Base-by-base conservation (phyloP, 306 rosid genomes). In the Pyrus betulifolia region DNA sequence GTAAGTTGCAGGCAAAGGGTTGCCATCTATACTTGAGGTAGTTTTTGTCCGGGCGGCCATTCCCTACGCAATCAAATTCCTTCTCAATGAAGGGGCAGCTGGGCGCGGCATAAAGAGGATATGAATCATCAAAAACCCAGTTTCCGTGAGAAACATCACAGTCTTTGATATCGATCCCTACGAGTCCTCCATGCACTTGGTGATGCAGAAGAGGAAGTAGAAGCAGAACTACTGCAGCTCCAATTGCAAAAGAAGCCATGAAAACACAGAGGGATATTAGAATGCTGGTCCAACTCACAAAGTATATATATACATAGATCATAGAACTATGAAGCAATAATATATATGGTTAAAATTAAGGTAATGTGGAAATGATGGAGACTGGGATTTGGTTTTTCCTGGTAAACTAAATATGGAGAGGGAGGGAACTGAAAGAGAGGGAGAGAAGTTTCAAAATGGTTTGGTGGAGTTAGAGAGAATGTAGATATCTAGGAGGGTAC, bases 21-120 rank as follows among this genome's bases (percentile, higher is more conserved):
- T 91, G 93, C 98, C 98, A 93, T 77, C 91, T 77, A 67, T 85
- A 88, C 28, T 87, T 83, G 78, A 86, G 96, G 74, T 91, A 93
- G 61, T 78, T 49, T 52, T 80, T 71, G 58, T 93, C 95, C 14
- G 91, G 89, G 42, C 97, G 93, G 42, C 93, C 95, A 83, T 91
- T 89, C 1, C 8, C 68, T 1, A 65, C 25, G 75, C 98, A 93
- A 75, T 88, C 87, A 42, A 93, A 93, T 70, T 85, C 70, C 54
- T 76, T 80, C 82, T 89, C 88, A 23, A 89, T 55, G 67, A 93
- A 91, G 1, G 88, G 86, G 71, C 98, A 91, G 28, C 54, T 74
- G 15, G 88, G 78, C 7, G 83, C 19, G 38, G 87, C 83, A 76
- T 93, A 93, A 0, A 84, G 85, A 67, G 96, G 92, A 60, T 88